Conservation (phyloP, 1,139 yeast species). For the Saccharomyces uvarum region DNA sequence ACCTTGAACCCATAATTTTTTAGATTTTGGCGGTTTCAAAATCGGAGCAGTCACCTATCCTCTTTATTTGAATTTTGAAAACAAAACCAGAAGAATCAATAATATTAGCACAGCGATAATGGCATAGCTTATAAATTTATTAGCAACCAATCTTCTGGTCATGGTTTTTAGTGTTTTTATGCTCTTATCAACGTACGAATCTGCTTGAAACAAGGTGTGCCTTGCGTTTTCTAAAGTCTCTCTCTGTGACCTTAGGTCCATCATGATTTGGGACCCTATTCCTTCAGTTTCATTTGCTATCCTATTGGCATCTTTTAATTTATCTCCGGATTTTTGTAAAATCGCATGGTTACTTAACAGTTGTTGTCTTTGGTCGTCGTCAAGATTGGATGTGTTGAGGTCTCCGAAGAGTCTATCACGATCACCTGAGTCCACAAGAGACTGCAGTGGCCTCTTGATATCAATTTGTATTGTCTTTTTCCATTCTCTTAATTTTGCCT, state of each 20-base stretch:
- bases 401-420: constrained; percentile 23
- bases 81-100: constrained; percentile 75
- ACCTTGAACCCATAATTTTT: neutral
- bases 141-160: constrained; percentile 94
- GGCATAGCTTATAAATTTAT: constrained; percentile 88
- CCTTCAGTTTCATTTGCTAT: constrained; percentile 88
- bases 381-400: constrained; percentile 29
- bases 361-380: constrained; percentile 72
- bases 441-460: constrained; percentile 23
- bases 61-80: constrained; percentile 57
- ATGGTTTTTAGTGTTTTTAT: constrained; percentile 80
- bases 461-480: constrained; percentile 20
- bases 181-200: constrained; percentile 84
- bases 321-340: constrained; percentile 73
- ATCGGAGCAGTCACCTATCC: neutral
- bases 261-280: constrained; percentile 84
- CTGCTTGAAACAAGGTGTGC: constrained; percentile 80
- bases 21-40: neutral
- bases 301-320: constrained; percentile 81
- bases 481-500: constrained; percentile 27
- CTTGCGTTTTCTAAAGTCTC: constrained; percentile 85
- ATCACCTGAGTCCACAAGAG: constrained; percentile 25
- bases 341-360: constrained; percentile 72
- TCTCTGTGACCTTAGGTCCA: constrained; percentile 84
- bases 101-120: constrained; percentile 82